Percentiles rank a stretch among this genome's conserved stretches.
Evolutionary conservation across 441 rosid species (phyloP).

Genomic region (Hypseocharis bilobata): DNA sequence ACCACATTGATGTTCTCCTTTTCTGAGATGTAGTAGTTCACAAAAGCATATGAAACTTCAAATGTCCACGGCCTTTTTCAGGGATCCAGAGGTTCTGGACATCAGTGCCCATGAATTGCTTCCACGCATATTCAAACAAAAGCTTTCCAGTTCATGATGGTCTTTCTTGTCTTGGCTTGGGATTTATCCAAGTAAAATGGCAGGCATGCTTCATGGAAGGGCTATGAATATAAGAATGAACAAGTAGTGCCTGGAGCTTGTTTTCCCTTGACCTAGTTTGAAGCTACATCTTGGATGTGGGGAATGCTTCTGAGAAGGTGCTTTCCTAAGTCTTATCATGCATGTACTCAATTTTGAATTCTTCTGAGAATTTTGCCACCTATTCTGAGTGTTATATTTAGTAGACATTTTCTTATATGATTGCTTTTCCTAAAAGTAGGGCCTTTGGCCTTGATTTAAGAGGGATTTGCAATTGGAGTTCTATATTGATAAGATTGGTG

Average conservation of each 20-base stretch:
- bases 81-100: constrained; percentile 77
- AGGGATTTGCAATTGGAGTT: constrained; percentile 8
- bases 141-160: constrained; percentile 29
- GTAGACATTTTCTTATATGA: constrained; percentile 9
- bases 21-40: constrained; percentile 10
- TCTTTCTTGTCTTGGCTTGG: neutral
- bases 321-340: constrained; percentile 14
- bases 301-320: constrained; percentile 14
- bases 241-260: neutral
- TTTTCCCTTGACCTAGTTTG: constrained; percentile 15
- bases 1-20: neutral
- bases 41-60: constrained; percentile 1
- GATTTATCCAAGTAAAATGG: constrained; percentile 12
- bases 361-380: constrained; percentile 12
- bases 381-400: constrained; percentile 18
- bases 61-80: constrained; percentile 21
- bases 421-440: constrained; percentile 14
- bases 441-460: neutral
- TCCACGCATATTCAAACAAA: constrained; percentile 72
- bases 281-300: constrained; percentile 13
- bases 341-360: constrained; percentile 17
- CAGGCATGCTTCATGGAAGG: constrained; percentile 2
- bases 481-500: constrained; percentile 6
- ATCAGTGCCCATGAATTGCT: constrained; percentile 62
- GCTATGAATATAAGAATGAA: constrained; percentile 11